A percentile compares a stretch with the other conserved stretches of the same genome.
Evolutionary conservation across 768 basidiomycete genomes (phyloP).

Genomic region (Atractiella rhizophila): DNA sequence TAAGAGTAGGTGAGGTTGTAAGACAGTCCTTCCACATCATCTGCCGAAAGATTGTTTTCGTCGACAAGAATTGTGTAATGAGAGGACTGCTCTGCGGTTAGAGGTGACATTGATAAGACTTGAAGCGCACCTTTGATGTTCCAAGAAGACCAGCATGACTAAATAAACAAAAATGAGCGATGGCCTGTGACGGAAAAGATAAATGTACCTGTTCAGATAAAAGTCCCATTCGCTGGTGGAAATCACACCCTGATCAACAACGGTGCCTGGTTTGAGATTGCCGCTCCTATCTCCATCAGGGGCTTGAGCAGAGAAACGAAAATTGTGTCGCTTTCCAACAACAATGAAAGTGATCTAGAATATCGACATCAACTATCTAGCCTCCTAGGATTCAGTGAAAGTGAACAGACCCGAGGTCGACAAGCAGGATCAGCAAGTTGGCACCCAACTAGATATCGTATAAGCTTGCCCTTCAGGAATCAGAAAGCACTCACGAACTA

Average conservation of each 20-base stretch:
- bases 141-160: conserved; percentile 9
- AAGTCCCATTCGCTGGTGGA: neutral
- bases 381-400: conserved; percentile 1
- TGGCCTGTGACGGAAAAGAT: neutral
- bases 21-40: conserved; percentile 48
- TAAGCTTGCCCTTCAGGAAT: neutral
- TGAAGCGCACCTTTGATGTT: conserved; percentile 5
- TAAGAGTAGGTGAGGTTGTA: conserved; percentile 47
- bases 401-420: neutral
- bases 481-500: neutral
- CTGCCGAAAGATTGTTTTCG: conserved; percentile 40
- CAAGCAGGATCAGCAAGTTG: neutral
- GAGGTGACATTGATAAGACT: no score
- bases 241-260: conserved; percentile 5
- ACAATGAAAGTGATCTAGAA: conserved; percentile 4
- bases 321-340: conserved; percentile 9
- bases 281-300: conserved; percentile 2
- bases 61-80: conserved; percentile 29
- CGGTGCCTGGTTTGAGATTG: conserved; percentile 4
- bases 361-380: conserved; percentile 5
- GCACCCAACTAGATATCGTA: neutral
- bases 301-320: conserved; percentile 6
- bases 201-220: neutral
- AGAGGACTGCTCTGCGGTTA: no score
- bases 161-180: conserved; percentile 6